Conservation (phyloP, 257 asterid species). For the Solanum etuberosum region DNA sequence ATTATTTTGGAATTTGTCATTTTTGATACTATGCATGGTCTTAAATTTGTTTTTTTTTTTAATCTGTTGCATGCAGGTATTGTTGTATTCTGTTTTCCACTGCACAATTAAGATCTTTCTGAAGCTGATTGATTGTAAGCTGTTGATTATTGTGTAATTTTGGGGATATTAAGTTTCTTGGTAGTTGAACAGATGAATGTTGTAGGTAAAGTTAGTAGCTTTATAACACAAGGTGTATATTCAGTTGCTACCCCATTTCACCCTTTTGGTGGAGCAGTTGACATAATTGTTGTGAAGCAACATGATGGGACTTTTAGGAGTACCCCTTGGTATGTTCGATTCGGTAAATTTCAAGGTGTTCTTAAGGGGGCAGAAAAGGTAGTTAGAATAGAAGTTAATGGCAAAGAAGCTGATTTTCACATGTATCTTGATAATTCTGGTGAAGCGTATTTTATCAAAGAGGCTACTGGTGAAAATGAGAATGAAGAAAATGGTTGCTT, state of each 20-base stretch:
- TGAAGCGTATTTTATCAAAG: slow-evolving; percentile 78
- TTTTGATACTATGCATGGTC: background rate
- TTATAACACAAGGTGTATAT: slow-evolving; percentile 68
- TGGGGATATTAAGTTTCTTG: slow-evolving; percentile 12
- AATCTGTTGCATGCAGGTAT: slow-evolving; percentile 44
- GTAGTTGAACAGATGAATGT: slow-evolving; percentile 55
- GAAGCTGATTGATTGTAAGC: background rate
- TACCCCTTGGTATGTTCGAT: slow-evolving; percentile 91
- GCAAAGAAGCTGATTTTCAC: slow-evolving; percentile 59
- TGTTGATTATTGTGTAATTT: background rate
- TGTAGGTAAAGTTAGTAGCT: slow-evolving; percentile 68
- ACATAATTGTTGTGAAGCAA: slow-evolving; percentile 74
- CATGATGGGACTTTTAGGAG: slow-evolving; percentile 70
- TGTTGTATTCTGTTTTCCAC: background rate
- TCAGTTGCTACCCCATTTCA: slow-evolving; percentile 94
- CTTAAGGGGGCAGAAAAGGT: slow-evolving; percentile 80
- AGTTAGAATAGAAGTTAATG: slow-evolving; percentile 79
- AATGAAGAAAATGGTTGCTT: slow-evolving; percentile 12
- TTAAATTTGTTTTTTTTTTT: background rate
- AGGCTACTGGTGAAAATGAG: slow-evolving; percentile 37
- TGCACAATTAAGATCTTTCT: background rate
- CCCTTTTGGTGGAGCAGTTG: slow-evolving; percentile 98
- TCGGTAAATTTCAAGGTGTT: slow-evolving; percentile 91
- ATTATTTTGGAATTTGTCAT: slow-evolving; percentile 8
- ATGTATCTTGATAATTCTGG: slow-evolving; percentile 88